Percentiles rank a stretch among this genome's conserved stretches.
These are phyloP conservation scores for Lichtheimia ornata DNA, from an alignment of 371 early-diverging fungal species.

Conservation along the genomic window DNA sequence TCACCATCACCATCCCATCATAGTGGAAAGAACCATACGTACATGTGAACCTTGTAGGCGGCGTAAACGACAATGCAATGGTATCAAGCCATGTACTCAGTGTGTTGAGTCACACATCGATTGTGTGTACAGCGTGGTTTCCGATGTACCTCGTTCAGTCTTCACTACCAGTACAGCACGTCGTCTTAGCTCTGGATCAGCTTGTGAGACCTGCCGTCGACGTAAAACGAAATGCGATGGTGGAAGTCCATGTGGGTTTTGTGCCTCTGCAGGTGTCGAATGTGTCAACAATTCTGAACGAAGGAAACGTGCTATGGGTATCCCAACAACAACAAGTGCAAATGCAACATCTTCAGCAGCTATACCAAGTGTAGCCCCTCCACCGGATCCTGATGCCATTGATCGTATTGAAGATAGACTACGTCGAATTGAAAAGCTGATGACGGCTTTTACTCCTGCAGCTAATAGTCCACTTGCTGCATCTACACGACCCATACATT, in stretches of 20 bases:
- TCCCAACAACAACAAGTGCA: constrained; percentile 4
- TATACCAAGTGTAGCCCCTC: background rate
- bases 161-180: constrained; percentile 39
- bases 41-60: constrained; percentile 31
- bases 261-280: constrained; percentile 41
- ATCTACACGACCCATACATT: background rate
- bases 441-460: constrained; percentile 48
- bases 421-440: constrained; percentile 46
- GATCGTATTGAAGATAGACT: constrained; percentile 53
- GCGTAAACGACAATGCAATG: constrained; percentile 23
- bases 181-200: constrained; percentile 49
- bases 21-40: constrained; percentile 24
- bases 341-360: background rate
- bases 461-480: constrained; percentile 10
- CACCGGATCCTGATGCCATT: constrained; percentile 32
- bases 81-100: constrained; percentile 24
- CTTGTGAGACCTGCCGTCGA: constrained; percentile 53
- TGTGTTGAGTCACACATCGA: constrained; percentile 20
- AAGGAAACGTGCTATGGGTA: constrained; percentile 26
- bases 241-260: constrained; percentile 46
- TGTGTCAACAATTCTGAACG: constrained; percentile 52
- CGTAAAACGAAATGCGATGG: constrained; percentile 59
- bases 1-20: constrained; percentile 17
- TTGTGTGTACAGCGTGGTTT: constrained; percentile 31
- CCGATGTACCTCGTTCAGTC: constrained; percentile 29